A percentile compares a stretch with the other conserved stretches of the same genome.
These are phyloP conservation scores for Karstenula rhodostoma DNA, from an alignment of 2,329 filamentous ascomycete species.

Conservation along the genomic window DNA sequence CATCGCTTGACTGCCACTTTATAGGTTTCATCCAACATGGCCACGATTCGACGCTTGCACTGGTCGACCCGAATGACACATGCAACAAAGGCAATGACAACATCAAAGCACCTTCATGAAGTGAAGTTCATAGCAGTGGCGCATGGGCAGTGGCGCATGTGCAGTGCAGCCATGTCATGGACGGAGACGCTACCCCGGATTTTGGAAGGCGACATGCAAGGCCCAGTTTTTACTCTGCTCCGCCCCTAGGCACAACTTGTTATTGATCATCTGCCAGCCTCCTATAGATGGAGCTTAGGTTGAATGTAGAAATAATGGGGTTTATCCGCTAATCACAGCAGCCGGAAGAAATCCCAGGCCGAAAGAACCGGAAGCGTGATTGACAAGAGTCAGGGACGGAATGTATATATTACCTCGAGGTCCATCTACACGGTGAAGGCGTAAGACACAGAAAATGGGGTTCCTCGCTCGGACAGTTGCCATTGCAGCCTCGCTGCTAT, in stretches of 20 bases:
- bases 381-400: neutral
- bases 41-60: neutral
- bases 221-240: neutral
- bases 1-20: neutral
- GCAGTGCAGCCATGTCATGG: too few relatives aligned
- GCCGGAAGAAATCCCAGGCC: slow-evolving; percentile 8
- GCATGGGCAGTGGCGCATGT: neutral
- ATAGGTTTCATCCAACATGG: too few relatives aligned
- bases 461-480: slow-evolving; percentile 20
- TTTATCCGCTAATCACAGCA: slow-evolving; percentile 23
- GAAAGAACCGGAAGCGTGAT: neutral
- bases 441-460: slow-evolving; percentile 24
- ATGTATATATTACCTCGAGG: neutral
- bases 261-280: neutral
- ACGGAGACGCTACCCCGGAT: slow-evolving; percentile 4
- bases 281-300: neutral
- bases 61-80: neutral
- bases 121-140: neutral
- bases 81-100: neutral
- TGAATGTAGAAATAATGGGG: slow-evolving; percentile 1
- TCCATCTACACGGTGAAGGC: neutral
- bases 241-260: neutral
- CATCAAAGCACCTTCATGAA: neutral
- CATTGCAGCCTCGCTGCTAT: slow-evolving; percentile 22
- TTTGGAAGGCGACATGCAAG: slow-evolving; percentile 7